phyloP scores from a whole-genome alignment of 2,329 filamentous ascomycete species.

The Trichoderma sp. region DNA sequence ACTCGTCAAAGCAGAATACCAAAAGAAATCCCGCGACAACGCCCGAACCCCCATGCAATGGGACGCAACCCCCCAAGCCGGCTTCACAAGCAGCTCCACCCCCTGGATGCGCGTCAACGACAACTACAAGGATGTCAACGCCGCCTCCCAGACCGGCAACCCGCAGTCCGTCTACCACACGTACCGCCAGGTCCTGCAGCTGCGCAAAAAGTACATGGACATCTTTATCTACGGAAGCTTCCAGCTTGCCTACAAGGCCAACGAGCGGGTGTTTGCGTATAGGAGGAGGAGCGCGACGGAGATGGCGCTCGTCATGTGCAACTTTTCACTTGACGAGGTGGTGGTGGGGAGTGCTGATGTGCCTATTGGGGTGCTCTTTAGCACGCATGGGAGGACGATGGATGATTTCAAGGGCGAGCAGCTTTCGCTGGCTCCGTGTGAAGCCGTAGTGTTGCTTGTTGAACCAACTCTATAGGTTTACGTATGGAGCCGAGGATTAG shows the following conservation, averaged over 20 bases:
- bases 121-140: slow-evolving; percentile 62
- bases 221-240: slow-evolving; percentile 65
- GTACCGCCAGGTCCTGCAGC: slow-evolving; percentile 58
- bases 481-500: not conserved
- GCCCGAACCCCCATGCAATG: slow-evolving; percentile 72
- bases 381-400: slow-evolving; percentile 31
- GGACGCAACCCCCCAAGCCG: slow-evolving; percentile 57
- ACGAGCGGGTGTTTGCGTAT: slow-evolving; percentile 41
- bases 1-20: slow-evolving; percentile 45
- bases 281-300: slow-evolving; percentile 33
- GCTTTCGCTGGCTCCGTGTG: slow-evolving; percentile 37
- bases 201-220: slow-evolving; percentile 60
- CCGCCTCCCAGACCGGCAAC: slow-evolving; percentile 50
- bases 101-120: slow-evolving; percentile 73
- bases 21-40: slow-evolving; percentile 65
- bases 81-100: slow-evolving; percentile 57
- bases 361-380: slow-evolving; percentile 37
- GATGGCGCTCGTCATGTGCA: slow-evolving; percentile 39
- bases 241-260: slow-evolving; percentile 37
- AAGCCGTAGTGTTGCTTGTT: slow-evolving; percentile 37
- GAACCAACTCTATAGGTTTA: not conserved
- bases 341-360: slow-evolving; percentile 31
- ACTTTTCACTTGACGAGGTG: slow-evolving; percentile 37
- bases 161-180: slow-evolving; percentile 55
- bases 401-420: slow-evolving; percentile 29